phyloP scores from a whole-genome alignment of 305 asterid genomes.

The Plantago coronopus region DNA sequence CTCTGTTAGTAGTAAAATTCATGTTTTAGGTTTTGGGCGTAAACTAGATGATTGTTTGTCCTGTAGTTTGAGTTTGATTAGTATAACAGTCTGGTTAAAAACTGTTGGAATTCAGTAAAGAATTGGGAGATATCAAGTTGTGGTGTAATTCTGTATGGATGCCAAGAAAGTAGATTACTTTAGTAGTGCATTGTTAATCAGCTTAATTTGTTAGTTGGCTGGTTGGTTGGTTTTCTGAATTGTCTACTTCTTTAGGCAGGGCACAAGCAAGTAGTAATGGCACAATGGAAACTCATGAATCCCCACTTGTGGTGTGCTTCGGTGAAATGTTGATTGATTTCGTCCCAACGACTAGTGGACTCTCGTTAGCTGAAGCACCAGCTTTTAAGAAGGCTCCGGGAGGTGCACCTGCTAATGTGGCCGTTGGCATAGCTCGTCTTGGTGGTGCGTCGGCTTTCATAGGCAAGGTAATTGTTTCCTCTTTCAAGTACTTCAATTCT shows the following conservation, averaged over 20 bases:
- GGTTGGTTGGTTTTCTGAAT: neutral
- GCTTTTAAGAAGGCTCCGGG: constrained; percentile 97
- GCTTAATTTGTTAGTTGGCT: constrained; percentile 8
- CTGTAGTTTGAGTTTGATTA: neutral
- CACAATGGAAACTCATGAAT: constrained; percentile 44
- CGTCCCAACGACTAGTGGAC: constrained; percentile 83
- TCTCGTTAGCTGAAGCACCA: constrained; percentile 84
- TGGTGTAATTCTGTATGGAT: neutral
- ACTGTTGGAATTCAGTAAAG: neutral
- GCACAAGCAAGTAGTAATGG: constrained; percentile 49
- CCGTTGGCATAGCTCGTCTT: constrained; percentile 95
- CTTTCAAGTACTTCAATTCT: too few species aligned
- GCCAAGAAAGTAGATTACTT: constrained; percentile 13
- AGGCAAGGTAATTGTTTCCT: constrained; percentile 58
- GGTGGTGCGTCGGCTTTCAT: constrained; percentile 93
- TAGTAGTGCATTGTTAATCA: constrained; percentile 1
- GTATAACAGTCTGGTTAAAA: neutral
- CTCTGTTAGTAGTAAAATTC: neutral
- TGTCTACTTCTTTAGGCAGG: constrained; percentile 37
- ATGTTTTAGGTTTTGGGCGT: too few species aligned
- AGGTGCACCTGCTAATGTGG: constrained; percentile 99
- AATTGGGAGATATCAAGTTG: neutral
- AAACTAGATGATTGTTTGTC: too few species aligned
- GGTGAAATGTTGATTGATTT: constrained; percentile 98
- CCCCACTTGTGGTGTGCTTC: constrained; percentile 82